Evolutionary conservation across 305 asterid species (phyloP), one percentile per base, ranked within the genome.

Genomic region (Coffea humblotiana): DNA sequence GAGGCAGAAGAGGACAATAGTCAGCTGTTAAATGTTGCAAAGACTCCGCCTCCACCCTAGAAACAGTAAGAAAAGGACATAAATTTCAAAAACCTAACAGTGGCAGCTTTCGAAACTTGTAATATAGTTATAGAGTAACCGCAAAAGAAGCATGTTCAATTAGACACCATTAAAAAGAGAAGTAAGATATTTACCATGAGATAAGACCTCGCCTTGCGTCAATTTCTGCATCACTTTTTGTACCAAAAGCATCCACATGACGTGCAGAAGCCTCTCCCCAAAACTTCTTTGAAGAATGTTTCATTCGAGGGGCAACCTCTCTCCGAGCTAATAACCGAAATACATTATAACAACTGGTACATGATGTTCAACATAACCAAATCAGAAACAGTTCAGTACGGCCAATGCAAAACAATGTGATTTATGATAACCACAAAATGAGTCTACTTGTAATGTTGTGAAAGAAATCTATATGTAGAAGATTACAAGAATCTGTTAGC

Each of bases 41-140:
- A 43, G 99, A 96, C 86, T 91, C 92, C 29, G 98, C 94, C 90
- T 96, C 99, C 68, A 83, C 98, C 99, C 99, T 96, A 89, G 76
- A 82, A 83, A 60, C 69, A 65, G 77, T 68, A 65, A 76, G 43
- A 71, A 76, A 71, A 19, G 75, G 48, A 23, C 27, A 69, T 70
- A 23, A 80, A 45, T 71, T 51, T 69, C 77, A 40, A 40, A 67
- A 56, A 56, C 43, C 71, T 71, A 52, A 61, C 10, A 61, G 71
- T 32, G n/a, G 61, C 58, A 68, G 60, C 40, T n/a, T 68, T 45
- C 52, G 18, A 54, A 15, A 58, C 68, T 29, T 29, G 3, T 5
- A 48, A 52, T 7, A 54, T 1, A 56, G 12, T 35, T 45, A 47
- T 35, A 11, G 37, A 15, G 6, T 58, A 45, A 40, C 51, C 2